Evolutionary conservation across 169 alveolate species (phyloP).

Genomic region (Cryptosporidium xiaoi): DNA sequence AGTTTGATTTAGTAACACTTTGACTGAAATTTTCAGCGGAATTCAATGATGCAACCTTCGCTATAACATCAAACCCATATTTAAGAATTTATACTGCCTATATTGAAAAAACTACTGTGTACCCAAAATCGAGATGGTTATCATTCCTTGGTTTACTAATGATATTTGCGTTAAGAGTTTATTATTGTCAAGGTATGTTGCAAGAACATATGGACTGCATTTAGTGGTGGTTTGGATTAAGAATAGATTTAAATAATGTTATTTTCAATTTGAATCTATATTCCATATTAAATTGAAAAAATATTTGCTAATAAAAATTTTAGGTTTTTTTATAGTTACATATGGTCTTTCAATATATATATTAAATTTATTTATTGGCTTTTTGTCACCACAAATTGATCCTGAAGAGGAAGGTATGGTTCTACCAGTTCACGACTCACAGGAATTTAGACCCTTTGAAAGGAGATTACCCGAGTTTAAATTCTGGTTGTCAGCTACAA

Average conservation of each 20-base stretch:
- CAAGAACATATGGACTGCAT: background rate
- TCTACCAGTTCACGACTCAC: slow-evolving; percentile 82
- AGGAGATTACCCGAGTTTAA: slow-evolving; percentile 89
- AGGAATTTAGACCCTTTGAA: slow-evolving; percentile 90
- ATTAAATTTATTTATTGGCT: slow-evolving; percentile 85
- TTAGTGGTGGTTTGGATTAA: background rate
- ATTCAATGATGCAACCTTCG: slow-evolving; percentile 39
- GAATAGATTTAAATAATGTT: too few relatives aligned
- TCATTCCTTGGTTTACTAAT: slow-evolving; percentile 65
- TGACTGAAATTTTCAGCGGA: slow-evolving; percentile 1
- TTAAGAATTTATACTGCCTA: slow-evolving; percentile 53
- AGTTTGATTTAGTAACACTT: background rate
- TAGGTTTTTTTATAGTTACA: slow-evolving; percentile 86
- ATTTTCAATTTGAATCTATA: too few relatives aligned
- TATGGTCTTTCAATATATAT: slow-evolving; percentile 86
- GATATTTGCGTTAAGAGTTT: slow-evolving; percentile 77
- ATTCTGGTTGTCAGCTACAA: slow-evolving; percentile 87
- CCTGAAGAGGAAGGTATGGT: slow-evolving; percentile 87
- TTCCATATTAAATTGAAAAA: background rate
- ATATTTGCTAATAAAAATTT: background rate
- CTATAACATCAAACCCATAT: slow-evolving; percentile 55
- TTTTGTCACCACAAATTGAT: slow-evolving; percentile 87
- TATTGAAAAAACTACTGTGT: slow-evolving; percentile 78
- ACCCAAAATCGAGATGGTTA: slow-evolving; percentile 81
- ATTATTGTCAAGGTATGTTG: slow-evolving; percentile 73